Base-by-base conservation (phyloP, 768 basidiomycete species). In the Cystoderma amianthinum region DNA sequence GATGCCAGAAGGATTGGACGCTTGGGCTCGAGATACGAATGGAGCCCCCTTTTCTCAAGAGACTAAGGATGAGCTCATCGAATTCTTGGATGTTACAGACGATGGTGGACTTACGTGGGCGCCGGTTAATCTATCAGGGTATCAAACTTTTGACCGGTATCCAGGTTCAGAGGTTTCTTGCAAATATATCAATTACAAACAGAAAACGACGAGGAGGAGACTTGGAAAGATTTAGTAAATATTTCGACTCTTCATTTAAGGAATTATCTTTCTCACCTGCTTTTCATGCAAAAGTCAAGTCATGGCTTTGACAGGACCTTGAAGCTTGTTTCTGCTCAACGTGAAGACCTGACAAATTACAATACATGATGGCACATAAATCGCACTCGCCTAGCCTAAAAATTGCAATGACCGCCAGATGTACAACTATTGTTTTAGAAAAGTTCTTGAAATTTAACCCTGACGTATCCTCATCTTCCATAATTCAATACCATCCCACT, bases 121-220 rank as follows among this genome's bases (percentile, higher is more conserved):
- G 20, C 12, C 13, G n/a, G n/a, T n/a, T n/a, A n/a, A n/a, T n/a
- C n/a, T n/a, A 33, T 37, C 17, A 41, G 15, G 23, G 15, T 28
- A 24, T 38, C 24, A 19, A 13, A 13, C 9, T 38, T 18, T 19
- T 42, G 32, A 39, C 36, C 9, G 19, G 23, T 36, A 38, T 34
- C 38, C 38, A 89, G 86, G 13, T 78, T 86, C 55, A 81, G 82
- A 55, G 86, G 87, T 2, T 89, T 91, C 54, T 54, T 87, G 55
- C 85, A 89, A 55, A 76, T 90, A 41, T 90, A 89, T 53, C 82
- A 86, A 51, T 62, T 89, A n/a, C 88, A 91, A 57, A 87, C 85
- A 1, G 83, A 86, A 50, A 85, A 78, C 46, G 87, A 89, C 47
- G 84, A 87, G 49, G 80, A 80, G 56, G 85, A 91, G 61, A 91